Conservation (phyloP, 1,284 basidiomycete genomes). For the Tilletia caries region DNA sequence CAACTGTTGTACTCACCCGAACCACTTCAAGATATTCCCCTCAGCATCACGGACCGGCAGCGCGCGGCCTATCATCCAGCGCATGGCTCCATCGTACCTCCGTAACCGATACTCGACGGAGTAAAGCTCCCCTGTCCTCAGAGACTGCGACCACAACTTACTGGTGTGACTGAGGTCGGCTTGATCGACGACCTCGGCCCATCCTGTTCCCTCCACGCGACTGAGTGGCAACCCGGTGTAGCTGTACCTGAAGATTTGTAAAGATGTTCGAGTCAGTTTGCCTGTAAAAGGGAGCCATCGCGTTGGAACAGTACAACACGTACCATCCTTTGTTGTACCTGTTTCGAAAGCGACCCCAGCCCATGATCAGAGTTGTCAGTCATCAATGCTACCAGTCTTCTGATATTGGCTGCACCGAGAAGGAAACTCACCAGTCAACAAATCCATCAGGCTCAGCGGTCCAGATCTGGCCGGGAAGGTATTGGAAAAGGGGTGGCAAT, state of each 20-base stretch:
- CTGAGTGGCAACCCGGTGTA: background rate
- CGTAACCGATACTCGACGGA: conserved; percentile 48
- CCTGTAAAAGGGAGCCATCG: background rate
- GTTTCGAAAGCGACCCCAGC: background rate
- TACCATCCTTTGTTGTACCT: conserved; percentile 12
- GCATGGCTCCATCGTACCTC: conserved; percentile 43
- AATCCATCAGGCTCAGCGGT: conserved; percentile 49
- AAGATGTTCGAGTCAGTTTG: background rate
- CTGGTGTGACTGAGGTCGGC: background rate
- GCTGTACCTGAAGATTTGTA: background rate
- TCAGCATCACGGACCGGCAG: conserved; percentile 40
- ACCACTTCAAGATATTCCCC: conserved; percentile 50
- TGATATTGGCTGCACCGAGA: no score
- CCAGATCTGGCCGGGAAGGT: no score
- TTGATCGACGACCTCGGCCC: conserved; percentile 1
- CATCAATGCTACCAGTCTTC: no score
- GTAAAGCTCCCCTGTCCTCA: background rate
- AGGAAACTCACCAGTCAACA: conserved; percentile 31
- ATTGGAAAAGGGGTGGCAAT: no score
- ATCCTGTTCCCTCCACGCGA: background rate
- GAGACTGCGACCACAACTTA: background rate
- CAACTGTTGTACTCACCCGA: no score
- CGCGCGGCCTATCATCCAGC: conserved; percentile 51
- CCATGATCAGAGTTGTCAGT: background rate
- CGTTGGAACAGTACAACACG: no score